Percentiles rank a stretch among this genome's conserved stretches.
Conservation (phyloP, 2,329 filamentous ascomycete genomes). For the Aureobasidium zeae region DNA sequence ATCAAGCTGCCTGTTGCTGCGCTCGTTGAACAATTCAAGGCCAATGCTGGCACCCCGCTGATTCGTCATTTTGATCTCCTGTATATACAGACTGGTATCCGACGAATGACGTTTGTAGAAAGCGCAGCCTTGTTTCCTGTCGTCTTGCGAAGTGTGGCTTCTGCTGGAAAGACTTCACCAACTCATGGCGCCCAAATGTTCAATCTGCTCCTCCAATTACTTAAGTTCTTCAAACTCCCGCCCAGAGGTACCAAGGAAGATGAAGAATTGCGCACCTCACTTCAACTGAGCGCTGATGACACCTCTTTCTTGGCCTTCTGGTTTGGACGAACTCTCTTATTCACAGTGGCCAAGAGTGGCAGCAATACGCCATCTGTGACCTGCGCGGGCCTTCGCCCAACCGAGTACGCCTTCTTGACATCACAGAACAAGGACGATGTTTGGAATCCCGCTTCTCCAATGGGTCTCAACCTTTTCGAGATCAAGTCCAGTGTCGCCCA, state of each 20-base stretch:
- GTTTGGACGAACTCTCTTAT: constrained; percentile 68
- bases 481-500: constrained; percentile 60
- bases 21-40: constrained; percentile 83
- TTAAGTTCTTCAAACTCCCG: constrained; percentile 64
- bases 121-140: constrained; percentile 64
- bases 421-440: constrained; percentile 57
- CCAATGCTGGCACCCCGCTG: constrained; percentile 55
- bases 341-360: constrained; percentile 37
- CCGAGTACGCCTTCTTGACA: constrained; percentile 61
- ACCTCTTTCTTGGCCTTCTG: constrained; percentile 63
- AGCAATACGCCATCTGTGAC: constrained; percentile 28
- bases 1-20: constrained; percentile 77
- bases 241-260: constrained; percentile 73
- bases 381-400: constrained; percentile 53
- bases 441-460: constrained; percentile 52
- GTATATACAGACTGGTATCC: constrained; percentile 78
- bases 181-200: constrained; percentile 56
- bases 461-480: constrained; percentile 58
- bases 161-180: constrained; percentile 37
- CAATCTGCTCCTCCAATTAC: constrained; percentile 68
- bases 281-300: constrained; percentile 63
- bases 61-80: constrained; percentile 81
- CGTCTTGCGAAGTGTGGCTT: constrained; percentile 57
- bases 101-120: constrained; percentile 50
- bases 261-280: constrained; percentile 50